Evolutionary conservation across 2,329 filamentous ascomycete species (phyloP).

Genomic region (Aschersonia sp.): DNA sequence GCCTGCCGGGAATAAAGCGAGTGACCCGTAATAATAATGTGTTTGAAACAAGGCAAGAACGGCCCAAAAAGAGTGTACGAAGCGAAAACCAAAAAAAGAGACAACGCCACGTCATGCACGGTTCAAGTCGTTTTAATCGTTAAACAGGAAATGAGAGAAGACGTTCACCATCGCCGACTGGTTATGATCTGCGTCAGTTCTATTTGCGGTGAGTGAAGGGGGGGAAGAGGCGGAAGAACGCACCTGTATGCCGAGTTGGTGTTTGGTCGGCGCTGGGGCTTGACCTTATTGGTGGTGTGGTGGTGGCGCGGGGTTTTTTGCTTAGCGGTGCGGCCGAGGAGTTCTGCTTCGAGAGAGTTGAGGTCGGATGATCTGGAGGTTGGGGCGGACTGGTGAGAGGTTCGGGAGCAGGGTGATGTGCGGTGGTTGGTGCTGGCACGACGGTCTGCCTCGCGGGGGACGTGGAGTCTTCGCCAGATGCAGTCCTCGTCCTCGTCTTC

Average conservation of each 20-base stretch:
- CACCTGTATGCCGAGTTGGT: conserved; percentile 24
- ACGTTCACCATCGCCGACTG: too few relatives aligned
- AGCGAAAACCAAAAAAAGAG: too few relatives aligned
- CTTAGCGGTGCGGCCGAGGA: conserved; percentile 19
- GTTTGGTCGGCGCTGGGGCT: conserved; percentile 9
- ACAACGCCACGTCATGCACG: too few relatives aligned
- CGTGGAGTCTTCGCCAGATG: conserved; percentile 3
- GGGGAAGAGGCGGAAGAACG: not conserved
- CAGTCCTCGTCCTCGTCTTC: conserved; percentile 3
- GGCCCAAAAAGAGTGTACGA: too few relatives aligned
- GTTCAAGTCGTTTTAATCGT: too few relatives aligned
- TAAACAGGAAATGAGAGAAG: too few relatives aligned
- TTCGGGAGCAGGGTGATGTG: too few relatives aligned
- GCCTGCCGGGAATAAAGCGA: too few relatives aligned
- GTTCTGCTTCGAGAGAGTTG: conserved; percentile 23
- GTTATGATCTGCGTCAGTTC: too few relatives aligned
- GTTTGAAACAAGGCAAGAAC: too few relatives aligned
- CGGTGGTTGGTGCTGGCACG: not conserved
- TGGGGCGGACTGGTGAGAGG: conserved; percentile 13
- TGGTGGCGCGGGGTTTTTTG: conserved; percentile 11
- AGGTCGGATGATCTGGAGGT: conserved; percentile 20
- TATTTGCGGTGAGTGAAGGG: not conserved
- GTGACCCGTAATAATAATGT: too few relatives aligned
- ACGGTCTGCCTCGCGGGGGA: conserved; percentile 4
- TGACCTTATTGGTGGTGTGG: conserved; percentile 9